These are phyloP conservation scores for Porogramme epimiltina DNA, from an alignment of 1,284 basidiomycete species.

Conservation along the genomic window DNA sequence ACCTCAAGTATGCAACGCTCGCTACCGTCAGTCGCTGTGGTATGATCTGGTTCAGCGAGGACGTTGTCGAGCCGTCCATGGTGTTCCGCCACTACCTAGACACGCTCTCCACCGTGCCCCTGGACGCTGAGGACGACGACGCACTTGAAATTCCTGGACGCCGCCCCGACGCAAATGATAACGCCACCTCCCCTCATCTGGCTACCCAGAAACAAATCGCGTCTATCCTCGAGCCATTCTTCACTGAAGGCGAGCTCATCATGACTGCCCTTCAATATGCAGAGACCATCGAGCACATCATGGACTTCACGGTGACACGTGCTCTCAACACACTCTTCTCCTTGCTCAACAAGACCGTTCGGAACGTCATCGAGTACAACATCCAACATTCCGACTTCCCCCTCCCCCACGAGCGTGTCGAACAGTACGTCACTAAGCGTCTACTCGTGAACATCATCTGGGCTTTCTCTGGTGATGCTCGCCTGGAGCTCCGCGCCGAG, in stretches of 20 bases:
- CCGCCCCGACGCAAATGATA: constrained; percentile 51
- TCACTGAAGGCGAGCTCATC: constrained; percentile 83
- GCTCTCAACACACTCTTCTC: constrained; percentile 97
- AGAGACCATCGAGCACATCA: constrained; percentile 89
- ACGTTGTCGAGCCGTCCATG: constrained; percentile 91
- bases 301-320: constrained; percentile 95
- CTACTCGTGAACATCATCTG: constrained; percentile 93
- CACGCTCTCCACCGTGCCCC: constrained; percentile 73
- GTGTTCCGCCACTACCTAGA: constrained; percentile 89
- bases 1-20: constrained; percentile 94
- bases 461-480: constrained; percentile 97
- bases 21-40: constrained; percentile 99
- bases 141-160: constrained; percentile 60
- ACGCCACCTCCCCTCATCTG: constrained; percentile 65
- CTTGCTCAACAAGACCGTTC: constrained; percentile 93
- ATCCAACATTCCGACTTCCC: constrained; percentile 95
- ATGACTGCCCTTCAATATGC: constrained; percentile 80
- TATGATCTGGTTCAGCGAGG: constrained; percentile 99
- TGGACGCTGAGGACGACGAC: constrained; percentile 94
- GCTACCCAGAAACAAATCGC: constrained; percentile 84
- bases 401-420: constrained; percentile 79
- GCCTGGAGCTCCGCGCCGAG: constrained; percentile 85
- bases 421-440: constrained; percentile 91
- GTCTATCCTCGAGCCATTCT: constrained; percentile 78
- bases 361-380: constrained; percentile 96